A percentile compares a stretch with the other conserved stretches of the same genome.
Evolutionary conservation across 2,329 filamentous ascomycete genomes (phyloP).

Genomic region (Stenocarpella maydis): DNA sequence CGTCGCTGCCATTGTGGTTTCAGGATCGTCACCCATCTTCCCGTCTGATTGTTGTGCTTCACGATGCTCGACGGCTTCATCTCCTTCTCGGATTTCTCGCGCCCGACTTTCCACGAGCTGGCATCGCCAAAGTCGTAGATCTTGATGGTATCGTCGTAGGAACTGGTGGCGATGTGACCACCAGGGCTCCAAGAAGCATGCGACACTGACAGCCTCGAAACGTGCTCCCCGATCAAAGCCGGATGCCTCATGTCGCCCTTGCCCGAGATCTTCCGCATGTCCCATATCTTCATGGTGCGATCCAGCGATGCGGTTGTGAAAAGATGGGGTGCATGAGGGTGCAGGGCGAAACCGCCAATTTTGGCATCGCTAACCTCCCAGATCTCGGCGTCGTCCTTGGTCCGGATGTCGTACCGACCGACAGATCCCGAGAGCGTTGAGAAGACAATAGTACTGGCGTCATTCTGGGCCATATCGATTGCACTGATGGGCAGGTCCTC

Average conservation of each 20-base stretch:
- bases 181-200: conserved; percentile 89
- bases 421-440: conserved; percentile 85
- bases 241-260: conserved; percentile 69
- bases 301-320: conserved; percentile 91
- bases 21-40: conserved; percentile 85
- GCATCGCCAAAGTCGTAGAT: conserved; percentile 81
- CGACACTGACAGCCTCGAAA: conserved; percentile 84
- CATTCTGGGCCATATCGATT: conserved; percentile 76
- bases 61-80: conserved; percentile 77
- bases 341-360: conserved; percentile 90
- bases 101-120: conserved; percentile 64
- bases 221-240: conserved; percentile 79
- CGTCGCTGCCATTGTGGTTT: conserved; percentile 88
- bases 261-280: conserved; percentile 79
- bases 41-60: conserved; percentile 94
- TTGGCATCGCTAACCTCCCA: conserved; percentile 90
- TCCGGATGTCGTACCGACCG: conserved; percentile 80
- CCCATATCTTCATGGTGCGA: conserved; percentile 90
- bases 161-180: conserved; percentile 88
- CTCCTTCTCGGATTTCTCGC: conserved; percentile 64
- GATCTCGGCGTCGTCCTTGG: conserved; percentile 66
- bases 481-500: conserved; percentile 84
- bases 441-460: conserved; percentile 82
- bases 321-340: conserved; percentile 82
- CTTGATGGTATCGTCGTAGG: conserved; percentile 95